phyloP scores from a whole-genome alignment of 108 stramenopile species.

The Cyclotella sp. region DNA sequence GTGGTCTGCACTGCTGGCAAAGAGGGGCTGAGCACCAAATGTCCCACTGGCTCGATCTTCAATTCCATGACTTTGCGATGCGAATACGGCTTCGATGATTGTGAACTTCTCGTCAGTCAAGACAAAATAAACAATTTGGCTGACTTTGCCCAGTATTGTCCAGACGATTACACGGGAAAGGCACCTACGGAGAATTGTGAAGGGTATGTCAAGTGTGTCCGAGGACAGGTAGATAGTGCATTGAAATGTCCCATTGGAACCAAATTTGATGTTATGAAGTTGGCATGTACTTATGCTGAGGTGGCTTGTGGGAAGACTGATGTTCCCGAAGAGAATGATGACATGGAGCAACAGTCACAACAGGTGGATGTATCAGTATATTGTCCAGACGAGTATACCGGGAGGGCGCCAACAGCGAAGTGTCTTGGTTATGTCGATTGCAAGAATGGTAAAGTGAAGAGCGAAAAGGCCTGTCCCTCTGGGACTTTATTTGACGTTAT shows the following conservation, averaged over 20 bases:
- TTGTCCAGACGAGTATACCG: constrained; percentile 29
- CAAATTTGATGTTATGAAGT: constrained; percentile 29
- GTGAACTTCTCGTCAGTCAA: neutral
- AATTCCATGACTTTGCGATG: constrained; percentile 17
- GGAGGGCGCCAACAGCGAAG: constrained; percentile 13
- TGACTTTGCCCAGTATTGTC: constrained; percentile 4
- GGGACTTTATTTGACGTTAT: constrained; percentile 20
- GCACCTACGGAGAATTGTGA: constrained; percentile 16
- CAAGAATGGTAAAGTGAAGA: neutral
- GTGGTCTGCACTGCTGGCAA: constrained; percentile 15
- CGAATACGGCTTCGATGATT: constrained; percentile 1
- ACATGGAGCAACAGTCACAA: neutral
- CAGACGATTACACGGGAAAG: constrained; percentile 12
- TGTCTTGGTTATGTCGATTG: constrained; percentile 28
- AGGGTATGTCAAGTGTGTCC: constrained; percentile 21
- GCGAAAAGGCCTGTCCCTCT: neutral
- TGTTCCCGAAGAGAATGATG: neutral
- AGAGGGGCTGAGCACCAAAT: constrained; percentile 16
- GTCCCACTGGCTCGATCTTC: constrained; percentile 12
- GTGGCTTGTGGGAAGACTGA: neutral
- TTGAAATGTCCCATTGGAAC: constrained; percentile 8
- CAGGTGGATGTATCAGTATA: constrained; percentile 1
- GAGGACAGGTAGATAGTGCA: neutral
- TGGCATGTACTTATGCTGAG: constrained; percentile 8
- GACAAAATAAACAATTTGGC: neutral